phyloP scores from a whole-genome alignment of 2,329 filamentous ascomycete genomes.

The Pseudonectria buxi region DNA sequence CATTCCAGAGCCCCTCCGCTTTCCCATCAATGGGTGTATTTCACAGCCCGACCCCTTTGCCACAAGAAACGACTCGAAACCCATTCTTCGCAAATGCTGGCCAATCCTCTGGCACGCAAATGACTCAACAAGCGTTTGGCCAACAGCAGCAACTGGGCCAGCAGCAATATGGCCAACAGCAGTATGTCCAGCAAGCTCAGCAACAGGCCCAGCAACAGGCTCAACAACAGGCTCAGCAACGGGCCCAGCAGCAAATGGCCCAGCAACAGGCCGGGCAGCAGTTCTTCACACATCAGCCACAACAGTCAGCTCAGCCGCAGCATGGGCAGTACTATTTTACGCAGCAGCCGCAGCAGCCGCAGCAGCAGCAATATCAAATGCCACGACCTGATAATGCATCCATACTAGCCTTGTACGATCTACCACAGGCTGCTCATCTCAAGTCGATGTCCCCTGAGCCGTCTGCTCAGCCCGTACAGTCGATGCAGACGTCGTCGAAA shows the following conservation, averaged over 20 bases:
- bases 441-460: conserved; percentile 25
- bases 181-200: conserved; percentile 18
- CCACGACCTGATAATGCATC: conserved; percentile 60
- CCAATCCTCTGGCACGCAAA: conserved; percentile 22
- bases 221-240: conserved; percentile 12
- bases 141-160: conserved; percentile 27
- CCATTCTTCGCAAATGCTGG: conserved; percentile 30
- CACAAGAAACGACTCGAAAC: conserved; percentile 25
- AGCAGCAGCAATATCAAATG: conserved; percentile 32
- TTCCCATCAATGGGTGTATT: conserved; percentile 28
- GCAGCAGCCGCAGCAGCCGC: conserved; percentile 13
- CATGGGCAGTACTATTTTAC: conserved; percentile 12
- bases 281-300: conserved; percentile 17
- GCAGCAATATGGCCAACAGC: conserved; percentile 9
- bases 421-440: conserved; percentile 45
- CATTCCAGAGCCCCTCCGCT: conserved; percentile 30
- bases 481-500: conserved; percentile 14
- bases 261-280: conserved; percentile 12
- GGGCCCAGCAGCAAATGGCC: conserved; percentile 9
- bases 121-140: conserved; percentile 21
- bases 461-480: conserved; percentile 4
- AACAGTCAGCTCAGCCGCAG: conserved; percentile 18
- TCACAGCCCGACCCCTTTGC: conserved; percentile 21
- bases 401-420: conserved; percentile 69
- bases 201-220: conserved; percentile 14